phyloP scores from a whole-genome alignment of 768 basidiomycete genomes.

The Tulasnella calospora region DNA sequence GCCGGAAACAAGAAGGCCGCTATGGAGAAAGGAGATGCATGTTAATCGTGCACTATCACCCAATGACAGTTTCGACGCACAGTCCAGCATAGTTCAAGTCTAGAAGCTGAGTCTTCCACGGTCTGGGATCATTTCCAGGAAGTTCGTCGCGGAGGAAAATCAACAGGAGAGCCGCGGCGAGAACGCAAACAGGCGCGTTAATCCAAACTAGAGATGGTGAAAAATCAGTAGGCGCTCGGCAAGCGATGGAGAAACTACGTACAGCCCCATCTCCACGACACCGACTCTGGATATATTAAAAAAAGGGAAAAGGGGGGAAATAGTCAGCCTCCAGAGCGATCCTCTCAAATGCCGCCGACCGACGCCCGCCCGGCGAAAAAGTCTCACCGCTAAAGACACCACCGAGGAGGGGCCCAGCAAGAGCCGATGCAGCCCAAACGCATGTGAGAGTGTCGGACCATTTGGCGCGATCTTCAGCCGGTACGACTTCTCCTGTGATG shows the following conservation, averaged over 20 bases:
- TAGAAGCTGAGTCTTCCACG: conserved; percentile 39
- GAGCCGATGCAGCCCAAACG: conserved; percentile 81
- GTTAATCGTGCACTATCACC: conserved; percentile 19
- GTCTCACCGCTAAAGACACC: conserved; percentile 70
- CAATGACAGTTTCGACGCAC: conserved; percentile 44
- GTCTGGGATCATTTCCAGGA: conserved; percentile 5
- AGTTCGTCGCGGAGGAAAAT: conserved; percentile 49
- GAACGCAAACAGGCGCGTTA: conserved; percentile 68
- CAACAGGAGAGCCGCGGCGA: conserved; percentile 54
- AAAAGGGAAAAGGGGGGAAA: neutral
- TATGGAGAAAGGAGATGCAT: conserved; percentile 34
- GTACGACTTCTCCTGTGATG: conserved; percentile 78
- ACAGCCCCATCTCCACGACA: conserved; percentile 86
- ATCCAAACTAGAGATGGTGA: conserved; percentile 56
- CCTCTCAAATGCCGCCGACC: neutral
- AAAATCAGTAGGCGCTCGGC: conserved; percentile 29
- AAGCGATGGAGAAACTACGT: conserved; percentile 37
- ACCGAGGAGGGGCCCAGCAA: conserved; percentile 78
- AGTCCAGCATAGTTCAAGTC: conserved; percentile 75
- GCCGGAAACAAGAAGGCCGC: conserved; percentile 67
- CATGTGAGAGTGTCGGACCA: conserved; percentile 82
- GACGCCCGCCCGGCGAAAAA: conserved; percentile 22
- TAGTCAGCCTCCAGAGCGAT: neutral
- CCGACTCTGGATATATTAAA: conserved; percentile 22
- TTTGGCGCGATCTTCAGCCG: conserved; percentile 61